Percentiles rank a stretch among this genome's conserved stretches.
These are phyloP conservation scores for Citrus reticulata DNA, from an alignment of 345 rosid genomes.

Conservation along the genomic window DNA sequence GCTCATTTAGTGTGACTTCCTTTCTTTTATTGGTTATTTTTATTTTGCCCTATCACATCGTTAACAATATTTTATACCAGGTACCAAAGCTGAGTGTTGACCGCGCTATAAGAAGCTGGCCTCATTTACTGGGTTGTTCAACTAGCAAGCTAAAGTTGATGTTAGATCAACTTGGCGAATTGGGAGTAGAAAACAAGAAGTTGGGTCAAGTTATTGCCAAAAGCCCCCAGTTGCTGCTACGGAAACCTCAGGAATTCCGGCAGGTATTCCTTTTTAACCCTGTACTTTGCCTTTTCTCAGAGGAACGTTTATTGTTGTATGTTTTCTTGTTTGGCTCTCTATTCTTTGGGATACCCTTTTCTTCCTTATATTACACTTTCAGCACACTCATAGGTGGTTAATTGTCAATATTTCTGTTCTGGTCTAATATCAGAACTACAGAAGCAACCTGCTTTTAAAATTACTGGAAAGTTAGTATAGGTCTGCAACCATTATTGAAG, in stretches of 20 bases:
- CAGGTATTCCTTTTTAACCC: conserved; percentile 31
- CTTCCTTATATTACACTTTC: too few relatives aligned
- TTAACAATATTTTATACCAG: conserved; percentile 28
- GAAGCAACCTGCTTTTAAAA: not conserved
- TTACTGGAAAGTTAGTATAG: not conserved
- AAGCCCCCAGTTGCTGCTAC: conserved; percentile 79
- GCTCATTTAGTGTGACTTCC: not conserved
- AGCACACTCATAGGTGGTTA: not conserved
- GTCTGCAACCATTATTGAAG: not conserved
- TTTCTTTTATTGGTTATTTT: not conserved
- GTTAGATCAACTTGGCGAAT: conserved; percentile 50
- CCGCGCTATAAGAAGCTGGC: conserved; percentile 71
- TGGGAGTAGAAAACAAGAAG: conserved; percentile 52
- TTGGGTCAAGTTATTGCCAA: conserved; percentile 68
- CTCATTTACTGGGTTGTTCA: conserved; percentile 76
- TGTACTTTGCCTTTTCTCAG: not conserved
- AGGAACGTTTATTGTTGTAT: not conserved
- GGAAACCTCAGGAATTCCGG: conserved; percentile 65
- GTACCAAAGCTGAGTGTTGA: conserved; percentile 52
- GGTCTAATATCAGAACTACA: not conserved
- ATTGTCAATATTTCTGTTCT: not conserved
- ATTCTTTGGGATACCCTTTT: not conserved
- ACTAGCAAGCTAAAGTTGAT: conserved; percentile 54
- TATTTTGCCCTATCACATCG: not conserved
- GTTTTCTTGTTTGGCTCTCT: not conserved